These are phyloP conservation scores for Trypanosoma vivax DNA, from an alignment of 208 protist genomes.

Conservation along the genomic window DNA sequence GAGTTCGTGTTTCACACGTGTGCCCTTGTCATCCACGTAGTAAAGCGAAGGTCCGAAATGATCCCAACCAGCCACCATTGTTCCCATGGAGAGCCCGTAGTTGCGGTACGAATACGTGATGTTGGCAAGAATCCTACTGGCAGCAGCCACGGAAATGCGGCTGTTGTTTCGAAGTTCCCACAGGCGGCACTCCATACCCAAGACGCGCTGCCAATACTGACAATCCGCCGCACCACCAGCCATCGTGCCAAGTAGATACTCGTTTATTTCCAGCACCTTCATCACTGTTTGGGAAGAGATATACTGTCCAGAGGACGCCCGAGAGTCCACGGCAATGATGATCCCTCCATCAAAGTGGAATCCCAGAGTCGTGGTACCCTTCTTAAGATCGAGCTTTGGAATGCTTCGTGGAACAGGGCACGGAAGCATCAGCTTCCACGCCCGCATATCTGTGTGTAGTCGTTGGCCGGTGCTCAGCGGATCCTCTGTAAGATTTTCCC, in stretches of 20 bases:
- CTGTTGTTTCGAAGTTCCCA: constrained; percentile 94
- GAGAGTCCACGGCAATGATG: constrained; percentile 99
- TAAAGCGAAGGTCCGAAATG: constrained; percentile 97
- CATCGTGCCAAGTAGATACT: constrained; percentile 99
- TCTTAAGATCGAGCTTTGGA: constrained; percentile 80
- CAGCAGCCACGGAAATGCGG: constrained; percentile 97
- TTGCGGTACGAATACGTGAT: constrained; percentile 98
- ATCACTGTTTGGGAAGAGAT: constrained; percentile 99
- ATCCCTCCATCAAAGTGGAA: constrained; percentile 98
- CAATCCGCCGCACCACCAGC: constrained; percentile 99
- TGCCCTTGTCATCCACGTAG: constrained; percentile 99
- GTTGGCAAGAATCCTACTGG: constrained; percentile 99
- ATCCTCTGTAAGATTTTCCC: constrained; percentile 63
- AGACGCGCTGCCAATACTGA: constrained; percentile 98
- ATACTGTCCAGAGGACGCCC: constrained; percentile 97
- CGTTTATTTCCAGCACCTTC: constrained; percentile 99
- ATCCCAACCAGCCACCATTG: constrained; percentile 98
- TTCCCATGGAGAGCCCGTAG: constrained; percentile 97
- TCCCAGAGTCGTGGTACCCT: constrained; percentile 99
- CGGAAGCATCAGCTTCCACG: constrained; percentile 60
- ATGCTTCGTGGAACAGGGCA: constrained; percentile 83
- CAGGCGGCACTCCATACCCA: constrained; percentile 93
- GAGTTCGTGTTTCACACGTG: constrained; percentile 94
- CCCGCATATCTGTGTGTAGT: constrained; percentile 48
- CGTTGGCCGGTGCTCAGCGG: constrained; percentile 66